phyloP scores from a whole-genome alignment of 805 yeast species.

The Candida tammaniensis region DNA sequence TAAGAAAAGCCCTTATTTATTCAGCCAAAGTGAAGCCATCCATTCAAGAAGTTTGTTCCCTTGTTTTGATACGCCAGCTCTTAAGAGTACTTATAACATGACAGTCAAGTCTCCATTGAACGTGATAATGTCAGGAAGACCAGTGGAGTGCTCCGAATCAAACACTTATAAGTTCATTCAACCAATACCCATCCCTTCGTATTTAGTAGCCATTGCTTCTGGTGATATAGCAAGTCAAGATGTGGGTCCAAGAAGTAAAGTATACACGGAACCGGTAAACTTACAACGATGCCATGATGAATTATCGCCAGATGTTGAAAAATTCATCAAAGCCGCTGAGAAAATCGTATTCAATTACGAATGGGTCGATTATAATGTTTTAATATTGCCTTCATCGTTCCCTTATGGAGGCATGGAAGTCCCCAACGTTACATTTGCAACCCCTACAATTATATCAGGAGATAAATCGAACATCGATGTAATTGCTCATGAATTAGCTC shows the following conservation, averaged over 20 bases:
- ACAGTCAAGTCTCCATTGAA: conserved; percentile 61
- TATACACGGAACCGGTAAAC: conserved; percentile 72
- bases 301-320: conserved; percentile 77
- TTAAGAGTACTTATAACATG: conserved; percentile 64
- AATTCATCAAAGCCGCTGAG: conserved; percentile 77
- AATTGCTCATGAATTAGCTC: conserved; percentile 90
- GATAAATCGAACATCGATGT: conserved; percentile 86
- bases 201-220: conserved; percentile 78
- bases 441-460: conserved; percentile 83
- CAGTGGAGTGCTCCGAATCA: conserved; percentile 21
- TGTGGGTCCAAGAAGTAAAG: conserved; percentile 85
- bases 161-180: conserved; percentile 49
- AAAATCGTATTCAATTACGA: conserved; percentile 72
- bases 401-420: conserved; percentile 97
- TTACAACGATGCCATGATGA: conserved; percentile 72
- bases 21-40: conserved; percentile 89
- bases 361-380: conserved; percentile 79
- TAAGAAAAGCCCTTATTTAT: conserved; percentile 63
- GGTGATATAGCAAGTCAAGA: conserved; percentile 68
- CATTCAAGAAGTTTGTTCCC: conserved; percentile 89
- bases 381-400: conserved; percentile 71
- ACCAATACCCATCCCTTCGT: conserved; percentile 81
- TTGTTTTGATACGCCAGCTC: conserved; percentile 86
- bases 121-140: conserved; percentile 71
- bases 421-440: conserved; percentile 86